phyloP scores from a whole-genome alignment of 192 early-diverging fungal species.

The Coemansia umbellata region DNA sequence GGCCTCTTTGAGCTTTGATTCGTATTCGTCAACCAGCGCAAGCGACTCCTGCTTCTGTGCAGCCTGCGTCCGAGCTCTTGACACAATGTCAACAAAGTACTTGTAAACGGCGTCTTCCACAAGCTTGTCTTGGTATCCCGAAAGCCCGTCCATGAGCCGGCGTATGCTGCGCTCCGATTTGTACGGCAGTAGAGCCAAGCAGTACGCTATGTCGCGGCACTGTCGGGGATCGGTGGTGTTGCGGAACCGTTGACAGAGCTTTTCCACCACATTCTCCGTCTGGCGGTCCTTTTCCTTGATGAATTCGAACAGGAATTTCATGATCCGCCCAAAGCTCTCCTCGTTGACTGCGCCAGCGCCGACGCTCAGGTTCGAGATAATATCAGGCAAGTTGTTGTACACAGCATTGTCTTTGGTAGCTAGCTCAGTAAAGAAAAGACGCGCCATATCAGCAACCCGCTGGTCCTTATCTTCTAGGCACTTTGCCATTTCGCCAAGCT shows the following conservation, averaged over 20 bases:
- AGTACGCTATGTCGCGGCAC: constrained; percentile 93
- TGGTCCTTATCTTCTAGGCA: constrained; percentile 86
- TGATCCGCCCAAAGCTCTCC: constrained; percentile 79
- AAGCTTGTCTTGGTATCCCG: constrained; percentile 89
- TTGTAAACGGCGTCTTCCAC: constrained; percentile 82
- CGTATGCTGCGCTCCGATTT: constrained; percentile 82
- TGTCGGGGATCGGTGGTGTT: constrained; percentile 64
- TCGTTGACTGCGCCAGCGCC: constrained; percentile 69
- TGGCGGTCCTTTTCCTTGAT: constrained; percentile 91
- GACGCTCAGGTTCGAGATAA: constrained; percentile 86
- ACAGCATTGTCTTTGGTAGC: constrained; percentile 95
- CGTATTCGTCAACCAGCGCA: constrained; percentile 80
- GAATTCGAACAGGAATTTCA: constrained; percentile 95
- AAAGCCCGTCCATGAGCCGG: constrained; percentile 78
- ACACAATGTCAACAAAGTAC: constrained; percentile 78
- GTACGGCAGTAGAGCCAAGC: constrained; percentile 85
- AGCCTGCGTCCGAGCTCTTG: constrained; percentile 58
- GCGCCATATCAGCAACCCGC: constrained; percentile 87
- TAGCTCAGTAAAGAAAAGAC: constrained; percentile 95
- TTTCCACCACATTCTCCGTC: constrained; percentile 92
- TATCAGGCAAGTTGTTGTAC: constrained; percentile 99
- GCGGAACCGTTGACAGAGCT: constrained; percentile 92
- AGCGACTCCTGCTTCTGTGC: constrained; percentile 76
- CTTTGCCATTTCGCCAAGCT: constrained; percentile 97
- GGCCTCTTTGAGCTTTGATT: constrained; percentile 68